phyloP scores from a whole-genome alignment of 148 eudicot species.

The Camellia granthamiana region DNA sequence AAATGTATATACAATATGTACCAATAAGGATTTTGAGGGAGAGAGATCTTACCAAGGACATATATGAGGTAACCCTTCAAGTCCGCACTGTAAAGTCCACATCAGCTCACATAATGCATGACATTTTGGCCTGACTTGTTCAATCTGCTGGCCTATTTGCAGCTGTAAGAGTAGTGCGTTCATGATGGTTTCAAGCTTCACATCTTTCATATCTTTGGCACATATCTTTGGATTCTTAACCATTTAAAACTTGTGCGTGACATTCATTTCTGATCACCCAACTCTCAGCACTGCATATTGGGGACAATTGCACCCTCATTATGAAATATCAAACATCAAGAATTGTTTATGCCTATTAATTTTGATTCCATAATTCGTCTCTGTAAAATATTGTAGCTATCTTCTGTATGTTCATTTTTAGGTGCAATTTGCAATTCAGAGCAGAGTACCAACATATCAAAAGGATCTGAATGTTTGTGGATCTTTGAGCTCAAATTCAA shows the following conservation, averaged over 20 bases:
- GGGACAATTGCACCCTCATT: background rate
- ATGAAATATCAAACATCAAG: background rate
- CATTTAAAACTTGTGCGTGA: too few species aligned
- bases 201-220: too few species aligned
- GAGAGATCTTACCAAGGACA: slow-evolving; percentile 3
- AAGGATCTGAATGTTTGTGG: slow-evolving; percentile 47
- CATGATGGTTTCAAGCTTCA: too few species aligned
- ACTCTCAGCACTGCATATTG: background rate
- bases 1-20: too few species aligned
- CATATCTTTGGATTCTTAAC: too few species aligned
- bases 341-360: background rate
- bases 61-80: background rate
- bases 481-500: slow-evolving; percentile 35
- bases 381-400: slow-evolving; percentile 46
- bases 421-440: slow-evolving; percentile 52
- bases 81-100: too few species aligned
- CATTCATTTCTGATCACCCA: too few species aligned
- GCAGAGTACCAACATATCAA: slow-evolving; percentile 67
- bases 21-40: too few species aligned
- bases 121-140: background rate
- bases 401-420: slow-evolving; percentile 46
- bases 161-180: too few species aligned
- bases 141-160: background rate
- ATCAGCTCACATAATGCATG: background rate
- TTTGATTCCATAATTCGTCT: slow-evolving; percentile 34